A percentile compares a stretch with the other conserved stretches of the same genome.
phyloP scores from a whole-genome alignment of 75 land plant species.

The Ceratopteris richardii region DNA sequence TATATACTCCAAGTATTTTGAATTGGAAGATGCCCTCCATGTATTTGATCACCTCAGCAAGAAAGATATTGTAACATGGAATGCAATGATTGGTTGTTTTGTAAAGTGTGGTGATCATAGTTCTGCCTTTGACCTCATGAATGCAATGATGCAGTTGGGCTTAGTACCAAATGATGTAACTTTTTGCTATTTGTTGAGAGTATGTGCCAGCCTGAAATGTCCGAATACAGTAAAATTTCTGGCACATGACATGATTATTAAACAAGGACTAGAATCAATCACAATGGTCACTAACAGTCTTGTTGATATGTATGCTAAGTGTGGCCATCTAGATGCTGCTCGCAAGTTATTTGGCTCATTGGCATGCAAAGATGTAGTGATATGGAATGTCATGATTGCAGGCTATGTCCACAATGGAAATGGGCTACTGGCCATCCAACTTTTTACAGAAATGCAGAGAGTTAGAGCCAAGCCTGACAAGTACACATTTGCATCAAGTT shows the following conservation, averaged over 20 bases:
- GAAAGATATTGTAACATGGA: conserved; percentile 36
- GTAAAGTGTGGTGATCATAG: conserved; percentile 19
- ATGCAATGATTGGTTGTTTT: conserved; percentile 26
- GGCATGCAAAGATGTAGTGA: conserved; percentile 20
- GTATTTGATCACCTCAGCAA: conserved; percentile 22
- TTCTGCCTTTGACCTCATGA: conserved; percentile 19
- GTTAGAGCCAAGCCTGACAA: conserved; percentile 26
- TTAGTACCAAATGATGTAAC: conserved; percentile 30
- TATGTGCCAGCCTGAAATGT: conserved; percentile 23
- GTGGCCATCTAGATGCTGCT: conserved; percentile 24
- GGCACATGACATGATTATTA: neutral
- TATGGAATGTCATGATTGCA: conserved; percentile 36
- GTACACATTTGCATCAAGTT: conserved; percentile 24
- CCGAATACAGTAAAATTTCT: neutral
- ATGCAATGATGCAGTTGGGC: conserved; percentile 20
- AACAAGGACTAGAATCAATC: neutral
- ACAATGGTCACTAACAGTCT: conserved; percentile 23
- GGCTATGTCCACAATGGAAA: conserved; percentile 24
- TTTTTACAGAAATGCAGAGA: conserved; percentile 25
- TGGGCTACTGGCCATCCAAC: conserved; percentile 15
- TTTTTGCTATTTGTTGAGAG: conserved; percentile 28
- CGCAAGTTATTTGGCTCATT: conserved; percentile 21
- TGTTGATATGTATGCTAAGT: conserved; percentile 41
- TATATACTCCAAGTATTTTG: conserved; percentile 34
- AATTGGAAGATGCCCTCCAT: conserved; percentile 17